A percentile compares a stretch with the other conserved stretches of the same genome.
These are phyloP conservation scores for Danielozyma ontarioensis DNA, from an alignment of 805 yeast species.

Conservation along the genomic window DNA sequence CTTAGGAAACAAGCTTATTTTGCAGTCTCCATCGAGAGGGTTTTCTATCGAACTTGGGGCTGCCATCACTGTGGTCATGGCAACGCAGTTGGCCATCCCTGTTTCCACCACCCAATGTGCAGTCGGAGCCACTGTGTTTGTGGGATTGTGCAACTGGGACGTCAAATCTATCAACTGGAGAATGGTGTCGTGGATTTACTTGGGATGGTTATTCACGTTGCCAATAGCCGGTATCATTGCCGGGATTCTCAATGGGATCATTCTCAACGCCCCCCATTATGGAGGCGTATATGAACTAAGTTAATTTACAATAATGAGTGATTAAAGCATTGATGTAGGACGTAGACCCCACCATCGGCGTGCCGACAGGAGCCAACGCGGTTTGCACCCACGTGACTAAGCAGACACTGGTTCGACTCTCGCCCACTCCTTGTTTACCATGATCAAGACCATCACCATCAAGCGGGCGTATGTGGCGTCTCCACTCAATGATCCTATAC, in stretches of 20 bases:
- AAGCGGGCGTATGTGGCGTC: slow-evolving; percentile 4
- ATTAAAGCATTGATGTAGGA: too few relatives aligned
- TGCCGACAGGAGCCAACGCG: too few relatives aligned
- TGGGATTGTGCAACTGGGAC: slow-evolving; percentile 68
- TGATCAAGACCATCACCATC: too few relatives aligned
- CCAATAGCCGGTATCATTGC: slow-evolving; percentile 72
- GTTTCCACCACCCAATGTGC: slow-evolving; percentile 77
- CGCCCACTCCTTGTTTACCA: too few relatives aligned
- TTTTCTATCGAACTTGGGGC: slow-evolving; percentile 75
- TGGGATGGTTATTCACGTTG: slow-evolving; percentile 68
- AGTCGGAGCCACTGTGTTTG: slow-evolving; percentile 72
- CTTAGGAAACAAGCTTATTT: slow-evolving; percentile 68
- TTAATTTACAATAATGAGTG: too few relatives aligned
- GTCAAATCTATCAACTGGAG: slow-evolving; percentile 67
- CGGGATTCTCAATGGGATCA: slow-evolving; percentile 59
- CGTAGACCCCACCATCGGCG: too few relatives aligned
- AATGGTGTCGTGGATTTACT: slow-evolving; percentile 66
- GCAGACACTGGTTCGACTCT: too few relatives aligned
- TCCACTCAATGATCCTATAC: slow-evolving; percentile 20
- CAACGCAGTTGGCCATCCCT: slow-evolving; percentile 67
- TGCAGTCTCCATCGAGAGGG: slow-evolving; percentile 77
- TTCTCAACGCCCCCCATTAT: slow-evolving; percentile 55
- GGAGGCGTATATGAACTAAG: slow-evolving; percentile 22
- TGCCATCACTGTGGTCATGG: slow-evolving; percentile 70
- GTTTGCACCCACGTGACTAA: too few relatives aligned